Evolutionary conservation across 495 filamentous ascomycete genomes (phyloP).

Genomic region (Letharia lupina): DNA sequence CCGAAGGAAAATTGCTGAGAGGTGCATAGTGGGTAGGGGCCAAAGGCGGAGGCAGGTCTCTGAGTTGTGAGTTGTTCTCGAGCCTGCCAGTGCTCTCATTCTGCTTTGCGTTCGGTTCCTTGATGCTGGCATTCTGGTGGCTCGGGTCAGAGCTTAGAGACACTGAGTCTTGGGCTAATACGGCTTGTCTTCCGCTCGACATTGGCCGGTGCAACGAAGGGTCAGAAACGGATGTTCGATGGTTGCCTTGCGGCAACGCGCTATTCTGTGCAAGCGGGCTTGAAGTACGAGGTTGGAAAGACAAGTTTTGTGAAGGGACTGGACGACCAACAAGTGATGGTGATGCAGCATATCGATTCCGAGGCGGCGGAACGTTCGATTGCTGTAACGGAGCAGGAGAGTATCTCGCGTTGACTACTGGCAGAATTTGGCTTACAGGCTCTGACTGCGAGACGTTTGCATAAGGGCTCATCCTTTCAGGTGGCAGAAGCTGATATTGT

Average conservation of each 20-base stretch:
- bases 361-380: constrained; percentile 33
- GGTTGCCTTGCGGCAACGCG: background rate
- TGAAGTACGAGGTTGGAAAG: constrained; percentile 76
- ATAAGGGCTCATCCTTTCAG: constrained; percentile 58
- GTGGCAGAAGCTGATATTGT: constrained; percentile 39
- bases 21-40: background rate
- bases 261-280: constrained; percentile 65
- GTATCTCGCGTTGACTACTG: constrained; percentile 42
- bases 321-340: constrained; percentile 35
- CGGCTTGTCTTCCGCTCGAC: constrained; percentile 7
- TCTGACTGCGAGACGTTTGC: constrained; percentile 35
- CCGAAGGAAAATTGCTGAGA: constrained; percentile 13
- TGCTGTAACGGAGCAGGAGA: constrained; percentile 49
- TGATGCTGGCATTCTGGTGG: background rate
- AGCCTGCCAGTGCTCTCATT: constrained; percentile 1
- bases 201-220: background rate
- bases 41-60: constrained; percentile 18
- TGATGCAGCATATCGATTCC: constrained; percentile 45
- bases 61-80: background rate
- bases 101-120: background rate
- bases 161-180: background rate
- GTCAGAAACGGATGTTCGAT: background rate
- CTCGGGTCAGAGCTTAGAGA: background rate
- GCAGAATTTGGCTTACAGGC: constrained; percentile 32
- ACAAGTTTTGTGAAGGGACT: constrained; percentile 43